A percentile compares a stretch with the other conserved stretches of the same genome.
Conservation (phyloP, 2,329 filamentous ascomycete genomes). For the Ilyonectria destructans region DNA sequence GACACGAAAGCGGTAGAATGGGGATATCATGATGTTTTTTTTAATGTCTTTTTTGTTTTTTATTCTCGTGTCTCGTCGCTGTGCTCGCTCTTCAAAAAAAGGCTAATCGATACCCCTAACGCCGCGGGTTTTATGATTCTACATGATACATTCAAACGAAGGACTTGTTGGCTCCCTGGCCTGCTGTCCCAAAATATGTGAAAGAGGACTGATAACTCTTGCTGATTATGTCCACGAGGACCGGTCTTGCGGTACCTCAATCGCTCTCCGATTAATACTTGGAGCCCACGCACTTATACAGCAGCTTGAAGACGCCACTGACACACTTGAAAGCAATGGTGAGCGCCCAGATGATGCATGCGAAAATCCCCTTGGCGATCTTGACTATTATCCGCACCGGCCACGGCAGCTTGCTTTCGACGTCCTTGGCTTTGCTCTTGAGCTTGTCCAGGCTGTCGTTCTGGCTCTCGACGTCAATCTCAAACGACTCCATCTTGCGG, state of each 20-base stretch:
- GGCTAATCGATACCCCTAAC: slow-evolving; percentile 49
- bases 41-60: slow-evolving; percentile 38
- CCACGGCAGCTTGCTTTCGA: slow-evolving; percentile 67
- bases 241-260: not conserved
- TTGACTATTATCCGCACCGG: slow-evolving; percentile 66
- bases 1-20: slow-evolving; percentile 71
- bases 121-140: slow-evolving; percentile 48
- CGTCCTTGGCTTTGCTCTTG: slow-evolving; percentile 57
- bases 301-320: slow-evolving; percentile 64
- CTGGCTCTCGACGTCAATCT: slow-evolving; percentile 76
- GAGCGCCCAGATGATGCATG: slow-evolving; percentile 72
- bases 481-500: slow-evolving; percentile 70
- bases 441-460: slow-evolving; percentile 61
- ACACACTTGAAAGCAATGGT: slow-evolving; percentile 71
- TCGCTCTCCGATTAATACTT: slow-evolving; percentile 54
- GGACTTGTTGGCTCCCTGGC: slow-evolving; percentile 18
- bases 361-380: slow-evolving; percentile 68
- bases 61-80: slow-evolving; percentile 42
- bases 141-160: slow-evolving; percentile 44
- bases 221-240: slow-evolving; percentile 21
- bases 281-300: slow-evolving; percentile 67
- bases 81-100: slow-evolving; percentile 38
- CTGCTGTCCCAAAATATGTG: slow-evolving; percentile 15
- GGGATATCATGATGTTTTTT: slow-evolving; percentile 25
- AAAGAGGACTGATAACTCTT: slow-evolving; percentile 14